A percentile compares a stretch with the other conserved stretches of the same genome.
Conservation (phyloP, 2,329 filamentous ascomycete species). For the Xylaria sp. region DNA sequence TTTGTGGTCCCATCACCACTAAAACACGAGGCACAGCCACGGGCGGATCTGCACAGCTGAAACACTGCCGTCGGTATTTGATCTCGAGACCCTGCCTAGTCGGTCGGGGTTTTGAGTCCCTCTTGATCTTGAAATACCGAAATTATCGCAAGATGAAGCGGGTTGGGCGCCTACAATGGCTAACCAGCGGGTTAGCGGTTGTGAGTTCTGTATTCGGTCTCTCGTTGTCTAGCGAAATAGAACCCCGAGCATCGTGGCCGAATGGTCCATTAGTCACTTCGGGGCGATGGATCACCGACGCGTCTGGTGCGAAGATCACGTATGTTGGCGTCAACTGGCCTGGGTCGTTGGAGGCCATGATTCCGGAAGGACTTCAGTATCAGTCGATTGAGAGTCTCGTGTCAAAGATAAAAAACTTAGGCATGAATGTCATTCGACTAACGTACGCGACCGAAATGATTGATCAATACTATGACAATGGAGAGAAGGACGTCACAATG, state of each 20-base stretch:
- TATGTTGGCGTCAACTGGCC: conserved; percentile 71
- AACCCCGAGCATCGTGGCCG: conserved; percentile 49
- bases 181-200: conserved; percentile 28
- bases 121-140: not conserved
- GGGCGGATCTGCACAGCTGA: conserved; percentile 35
- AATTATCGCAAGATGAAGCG: conserved; percentile 17
- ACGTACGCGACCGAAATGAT: conserved; percentile 73
- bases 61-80: conserved; percentile 26
- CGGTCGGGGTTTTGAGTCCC: conserved; percentile 10
- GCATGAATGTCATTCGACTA: conserved; percentile 72
- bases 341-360: conserved; percentile 68
- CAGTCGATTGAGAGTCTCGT: conserved; percentile 66
- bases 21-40: conserved; percentile 20
- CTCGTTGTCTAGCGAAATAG: conserved; percentile 17
- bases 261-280: conserved; percentile 56
- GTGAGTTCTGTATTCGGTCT: conserved; percentile 8
- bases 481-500: conserved; percentile 58
- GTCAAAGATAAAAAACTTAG: conserved; percentile 64
- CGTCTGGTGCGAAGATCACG: conserved; percentile 55
- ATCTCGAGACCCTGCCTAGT: conserved; percentile 7
- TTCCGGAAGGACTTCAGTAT: conserved; percentile 72
- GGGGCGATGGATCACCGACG: conserved; percentile 57
- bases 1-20: conserved; percentile 14
- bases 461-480: conserved; percentile 65
- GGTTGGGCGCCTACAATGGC: conserved; percentile 1